phyloP scores from a whole-genome alignment of 2,329 filamentous ascomycete genomes.

The Monilinia laxa region DNA sequence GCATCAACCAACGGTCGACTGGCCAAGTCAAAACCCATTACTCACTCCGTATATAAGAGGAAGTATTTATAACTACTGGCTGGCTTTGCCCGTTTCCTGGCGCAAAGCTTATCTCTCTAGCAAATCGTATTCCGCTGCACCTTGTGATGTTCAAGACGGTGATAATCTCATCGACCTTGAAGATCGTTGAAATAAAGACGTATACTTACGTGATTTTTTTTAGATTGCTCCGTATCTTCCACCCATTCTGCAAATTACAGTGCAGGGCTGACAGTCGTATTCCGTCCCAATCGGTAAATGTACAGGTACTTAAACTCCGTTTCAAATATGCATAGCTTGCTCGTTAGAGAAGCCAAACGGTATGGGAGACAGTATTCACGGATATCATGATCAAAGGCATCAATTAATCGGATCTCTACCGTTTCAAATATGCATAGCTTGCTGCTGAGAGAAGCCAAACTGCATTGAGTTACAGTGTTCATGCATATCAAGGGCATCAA shows the following conservation, averaged over 20 bases:
- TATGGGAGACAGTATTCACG: background rate
- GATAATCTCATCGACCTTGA: background rate
- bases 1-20: too few species aligned
- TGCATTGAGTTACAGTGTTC: background rate
- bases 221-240: too few species aligned
- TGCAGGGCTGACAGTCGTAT: too few species aligned
- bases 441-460: background rate
- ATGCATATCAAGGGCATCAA: too few species aligned
- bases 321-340: background rate
- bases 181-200: conserved; percentile 1
- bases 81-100: too few species aligned
- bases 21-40: too few species aligned
- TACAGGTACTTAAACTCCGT: background rate
- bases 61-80: too few species aligned
- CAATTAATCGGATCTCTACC: background rate
- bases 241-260: too few species aligned
- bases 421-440: background rate
- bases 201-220: conserved; percentile 1
- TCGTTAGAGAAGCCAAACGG: background rate
- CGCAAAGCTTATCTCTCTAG: background rate
- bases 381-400: too few species aligned
- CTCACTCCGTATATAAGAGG: too few species aligned
- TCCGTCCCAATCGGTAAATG: too few species aligned
- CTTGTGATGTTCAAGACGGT: too few species aligned
- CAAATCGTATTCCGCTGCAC: background rate